Evolutionary conservation across 257 asterid genomes (phyloP).

Genomic region (Penstemon barbatus): DNA sequence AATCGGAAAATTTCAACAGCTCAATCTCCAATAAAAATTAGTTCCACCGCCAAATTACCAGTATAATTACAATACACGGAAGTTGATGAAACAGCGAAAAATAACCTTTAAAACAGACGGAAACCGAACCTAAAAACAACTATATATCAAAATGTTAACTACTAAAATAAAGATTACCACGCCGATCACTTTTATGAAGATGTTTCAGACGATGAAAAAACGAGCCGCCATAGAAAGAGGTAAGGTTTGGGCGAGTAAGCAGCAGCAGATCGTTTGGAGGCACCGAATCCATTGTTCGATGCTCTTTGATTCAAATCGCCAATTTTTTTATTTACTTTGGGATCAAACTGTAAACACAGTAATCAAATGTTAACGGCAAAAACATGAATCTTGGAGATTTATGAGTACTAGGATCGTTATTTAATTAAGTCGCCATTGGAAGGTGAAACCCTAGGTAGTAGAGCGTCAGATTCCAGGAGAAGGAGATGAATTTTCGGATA

Average conservation of each 20-base stretch:
- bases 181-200: constrained; percentile 62
- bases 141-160: constrained; percentile 52
- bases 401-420: too few species aligned
- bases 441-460: too few species aligned
- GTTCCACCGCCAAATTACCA: constrained; percentile 26
- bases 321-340: too few species aligned
- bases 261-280: constrained; percentile 44
- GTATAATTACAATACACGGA: constrained; percentile 27
- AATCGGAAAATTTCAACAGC: constrained; percentile 18
- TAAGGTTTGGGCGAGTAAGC: constrained; percentile 41
- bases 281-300: constrained; percentile 97
- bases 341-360: too few species aligned
- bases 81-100: constrained; percentile 27
- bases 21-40: constrained; percentile 23
- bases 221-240: constrained; percentile 53
- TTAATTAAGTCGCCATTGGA: too few species aligned
- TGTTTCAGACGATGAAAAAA: constrained; percentile 77
- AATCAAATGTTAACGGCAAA: too few species aligned
- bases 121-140: constrained; percentile 19
- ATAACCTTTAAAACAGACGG: constrained; percentile 22
- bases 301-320: constrained; percentile 42
- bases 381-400: too few species aligned
- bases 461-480: too few species aligned
- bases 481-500: too few species aligned
- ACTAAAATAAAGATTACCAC: constrained; percentile 75